Evolutionary conservation across 1,284 basidiomycete genomes (phyloP), one percentile per base, ranked within the genome.

Genomic region (Pterula multifida): DNA sequence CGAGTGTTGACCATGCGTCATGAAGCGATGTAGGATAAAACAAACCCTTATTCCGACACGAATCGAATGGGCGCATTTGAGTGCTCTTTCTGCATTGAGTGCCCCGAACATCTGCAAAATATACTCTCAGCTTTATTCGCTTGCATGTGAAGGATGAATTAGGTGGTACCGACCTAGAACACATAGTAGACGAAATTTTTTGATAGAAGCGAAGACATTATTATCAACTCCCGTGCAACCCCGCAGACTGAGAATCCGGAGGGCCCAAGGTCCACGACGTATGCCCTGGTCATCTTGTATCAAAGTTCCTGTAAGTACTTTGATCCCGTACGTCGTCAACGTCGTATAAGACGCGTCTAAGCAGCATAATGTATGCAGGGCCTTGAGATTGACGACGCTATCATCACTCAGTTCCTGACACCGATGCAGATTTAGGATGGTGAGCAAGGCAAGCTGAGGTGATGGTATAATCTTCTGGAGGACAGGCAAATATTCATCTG

Each of bases 341-440:
- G 53, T 25, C 1, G 80, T 80, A 2, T 61, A 62, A 52, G 76
- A 78, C 11, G 75, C 69, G 60, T 87, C 81, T n/a, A 87, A 64
- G 0, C 78, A 84, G 36, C 65, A 58, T 19, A 87, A 66, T 3
- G 67, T 66, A 55, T 74, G 73, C 6, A 87, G 67, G 3, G 62
- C 56, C 26, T 70, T 72, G 13, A 86, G 66, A 9, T 65, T 56
- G 19, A 68, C 50, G 17, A 84, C 65, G 36, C 70, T 73, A 19
- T 72, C 63, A 60, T 87, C 83, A 21, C 68, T 74, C 0, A 87
- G 64, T 17, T 74, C 65, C 3, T 52, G 36, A 55, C 79, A 79
- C 3, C 66, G 62, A 2, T 73, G 67, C 3, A 87, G 64, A 46
- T 80, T 69, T 15, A 87, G 61, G 15, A 84, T 58, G 2, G 83